phyloP scores from a whole-genome alignment of 73 alveolate species.

The Stentor roeselii region DNA sequence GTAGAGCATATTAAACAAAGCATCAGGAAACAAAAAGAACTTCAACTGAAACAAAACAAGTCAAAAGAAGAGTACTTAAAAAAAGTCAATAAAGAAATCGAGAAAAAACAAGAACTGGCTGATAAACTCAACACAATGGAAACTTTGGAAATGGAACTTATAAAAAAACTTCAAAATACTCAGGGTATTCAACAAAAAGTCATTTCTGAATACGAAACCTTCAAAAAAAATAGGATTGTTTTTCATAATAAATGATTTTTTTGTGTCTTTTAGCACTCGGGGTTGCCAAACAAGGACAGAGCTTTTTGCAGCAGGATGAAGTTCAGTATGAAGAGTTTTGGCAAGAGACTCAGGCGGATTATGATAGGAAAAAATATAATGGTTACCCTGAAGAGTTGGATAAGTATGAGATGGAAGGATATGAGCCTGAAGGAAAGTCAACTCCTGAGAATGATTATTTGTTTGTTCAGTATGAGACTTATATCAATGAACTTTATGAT shows the following conservation, averaged over 20 bases:
- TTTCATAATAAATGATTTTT: constrained; percentile 8
- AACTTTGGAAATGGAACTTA: constrained; percentile 42
- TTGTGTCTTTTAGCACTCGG: background rate
- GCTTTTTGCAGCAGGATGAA: background rate
- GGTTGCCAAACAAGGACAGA: background rate
- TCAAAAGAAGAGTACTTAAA: background rate
- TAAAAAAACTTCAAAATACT: constrained; percentile 34
- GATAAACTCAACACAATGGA: constrained; percentile 36
- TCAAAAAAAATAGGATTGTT: constrained; percentile 32
- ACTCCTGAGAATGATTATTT: background rate
- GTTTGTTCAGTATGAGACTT: background rate
- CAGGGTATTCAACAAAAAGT: constrained; percentile 35
- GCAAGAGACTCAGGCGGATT: background rate
- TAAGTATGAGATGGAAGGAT: background rate
- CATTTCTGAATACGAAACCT: constrained; percentile 40
- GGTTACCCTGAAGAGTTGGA: background rate
- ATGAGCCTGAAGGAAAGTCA: background rate
- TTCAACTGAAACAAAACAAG: background rate
- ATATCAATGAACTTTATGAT: too few relatives aligned
- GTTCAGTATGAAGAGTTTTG: background rate
- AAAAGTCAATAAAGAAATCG: constrained; percentile 27
- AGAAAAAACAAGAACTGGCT: constrained; percentile 16
- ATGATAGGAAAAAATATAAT: background rate
- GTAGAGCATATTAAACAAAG: background rate
- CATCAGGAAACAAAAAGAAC: background rate